These are phyloP conservation scores for Pelargonium nanum DNA, from an alignment of 345 rosid species.

Conservation along the genomic window DNA sequence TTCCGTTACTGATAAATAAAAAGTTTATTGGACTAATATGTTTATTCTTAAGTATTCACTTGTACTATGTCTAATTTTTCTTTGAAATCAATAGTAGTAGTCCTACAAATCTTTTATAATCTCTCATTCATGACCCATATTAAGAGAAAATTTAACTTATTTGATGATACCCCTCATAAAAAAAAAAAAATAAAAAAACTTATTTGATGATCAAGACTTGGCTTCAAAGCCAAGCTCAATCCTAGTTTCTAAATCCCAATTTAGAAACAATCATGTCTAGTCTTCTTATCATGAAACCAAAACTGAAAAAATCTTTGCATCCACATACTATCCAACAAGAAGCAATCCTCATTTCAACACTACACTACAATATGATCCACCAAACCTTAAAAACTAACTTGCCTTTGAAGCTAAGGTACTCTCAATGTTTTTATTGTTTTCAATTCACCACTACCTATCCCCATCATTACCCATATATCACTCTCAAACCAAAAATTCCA, in stretches of 20 bases:
- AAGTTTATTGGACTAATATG: too few species aligned
- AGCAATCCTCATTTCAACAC: neutral
- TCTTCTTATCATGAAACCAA: too few species aligned
- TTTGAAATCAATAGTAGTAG: too few species aligned
- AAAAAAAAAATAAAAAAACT: neutral
- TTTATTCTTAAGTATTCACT: too few species aligned
- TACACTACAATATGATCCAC: neutral
- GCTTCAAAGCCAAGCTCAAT: conserved; percentile 44
- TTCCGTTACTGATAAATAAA: too few species aligned
- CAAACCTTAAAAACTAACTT: conserved; percentile 13
- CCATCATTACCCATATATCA: neutral
- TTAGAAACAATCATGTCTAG: neutral
- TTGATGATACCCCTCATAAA: neutral
- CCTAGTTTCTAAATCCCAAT: neutral
- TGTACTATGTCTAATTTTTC: too few species aligned
- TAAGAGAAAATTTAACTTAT: too few species aligned
- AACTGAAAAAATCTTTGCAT: too few species aligned
- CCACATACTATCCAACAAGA: too few species aligned
- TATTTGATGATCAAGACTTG: conserved; percentile 15
- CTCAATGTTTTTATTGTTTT: neutral
- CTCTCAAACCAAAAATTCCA: conserved; percentile 5
- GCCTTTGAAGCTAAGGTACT: conserved; percentile 42
- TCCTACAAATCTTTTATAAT: too few species aligned
- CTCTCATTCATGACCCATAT: too few species aligned
- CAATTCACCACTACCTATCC: conserved; percentile 8